These are phyloP conservation scores for Allomyces macrogynus DNA, from an alignment of 192 early-diverging fungal species.

Conservation along the genomic window DNA sequence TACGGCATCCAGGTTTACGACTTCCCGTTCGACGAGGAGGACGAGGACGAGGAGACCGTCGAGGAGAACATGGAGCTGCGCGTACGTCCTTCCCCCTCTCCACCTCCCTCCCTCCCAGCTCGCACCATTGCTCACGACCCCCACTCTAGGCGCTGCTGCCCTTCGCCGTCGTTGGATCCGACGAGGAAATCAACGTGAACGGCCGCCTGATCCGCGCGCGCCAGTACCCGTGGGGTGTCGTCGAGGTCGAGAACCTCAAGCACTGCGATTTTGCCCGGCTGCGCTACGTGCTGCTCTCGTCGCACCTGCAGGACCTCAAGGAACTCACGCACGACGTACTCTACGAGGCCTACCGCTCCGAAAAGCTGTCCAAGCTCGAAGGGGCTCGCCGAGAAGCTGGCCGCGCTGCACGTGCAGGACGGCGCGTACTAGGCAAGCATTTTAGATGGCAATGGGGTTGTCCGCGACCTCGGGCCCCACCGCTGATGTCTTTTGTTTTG, in stretches of 20 bases:
- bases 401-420: too few species aligned
- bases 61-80: slow-evolving; percentile 96
- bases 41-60: slow-evolving; percentile 94
- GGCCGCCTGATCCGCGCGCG: slow-evolving; percentile 82
- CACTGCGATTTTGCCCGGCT: slow-evolving; percentile 94
- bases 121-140: too few species aligned
- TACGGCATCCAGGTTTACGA: slow-evolving; percentile 94
- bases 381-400: too few species aligned
- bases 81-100: slow-evolving; percentile 10
- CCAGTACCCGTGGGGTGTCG: slow-evolving; percentile 87
- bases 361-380: slow-evolving; percentile 38
- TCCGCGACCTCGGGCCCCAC: too few species aligned
- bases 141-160: slow-evolving; percentile 43
- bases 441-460: too few species aligned
- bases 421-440: too few species aligned
- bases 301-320: slow-evolving; percentile 92
- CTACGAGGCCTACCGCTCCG: slow-evolving; percentile 88
- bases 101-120: too few species aligned
- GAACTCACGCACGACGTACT: slow-evolving; percentile 89
- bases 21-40: slow-evolving; percentile 89
- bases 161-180: slow-evolving; percentile 89
- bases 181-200: slow-evolving; percentile 62
- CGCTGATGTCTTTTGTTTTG: too few species aligned
- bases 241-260: slow-evolving; percentile 89
- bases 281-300: slow-evolving; percentile 64